phyloP scores from a whole-genome alignment of 2,329 filamentous ascomycete species.

The Xylariales sp. region DNA sequence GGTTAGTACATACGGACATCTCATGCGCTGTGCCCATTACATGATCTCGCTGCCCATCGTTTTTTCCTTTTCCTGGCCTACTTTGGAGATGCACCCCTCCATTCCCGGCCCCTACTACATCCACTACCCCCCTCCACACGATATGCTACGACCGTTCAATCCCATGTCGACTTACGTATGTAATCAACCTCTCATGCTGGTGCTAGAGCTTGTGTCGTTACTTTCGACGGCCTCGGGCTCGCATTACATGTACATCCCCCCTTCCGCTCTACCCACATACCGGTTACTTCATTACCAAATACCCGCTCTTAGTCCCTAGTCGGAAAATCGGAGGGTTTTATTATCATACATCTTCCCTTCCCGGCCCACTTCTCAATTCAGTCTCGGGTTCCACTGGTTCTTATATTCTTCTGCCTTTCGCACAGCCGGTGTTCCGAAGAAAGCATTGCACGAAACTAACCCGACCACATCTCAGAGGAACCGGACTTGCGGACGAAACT shows the following conservation, averaged over 20 bases:
- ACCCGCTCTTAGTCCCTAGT: slow-evolving; percentile 13
- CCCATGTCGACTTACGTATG: slow-evolving; percentile 24
- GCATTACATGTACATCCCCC: slow-evolving; percentile 22
- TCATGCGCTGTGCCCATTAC: not conserved
- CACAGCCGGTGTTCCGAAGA: slow-evolving; percentile 3
- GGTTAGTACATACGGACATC: slow-evolving; percentile 25
- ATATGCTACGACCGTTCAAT: slow-evolving; percentile 23
- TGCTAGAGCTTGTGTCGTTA: slow-evolving; percentile 22
- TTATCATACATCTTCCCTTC: slow-evolving; percentile 12
- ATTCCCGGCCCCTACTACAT: slow-evolving; percentile 18
- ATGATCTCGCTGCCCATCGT: not conserved
- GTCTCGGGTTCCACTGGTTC: slow-evolving; percentile 6
- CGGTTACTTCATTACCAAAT: slow-evolving; percentile 22
- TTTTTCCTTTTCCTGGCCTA: too few relatives aligned
- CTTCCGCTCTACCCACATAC: slow-evolving; percentile 13
- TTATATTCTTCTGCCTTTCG: slow-evolving; percentile 5
- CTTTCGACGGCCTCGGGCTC: slow-evolving; percentile 23
- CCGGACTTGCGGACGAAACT: slow-evolving; percentile 19
- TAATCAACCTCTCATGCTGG: slow-evolving; percentile 27
- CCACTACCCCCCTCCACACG: slow-evolving; percentile 11
- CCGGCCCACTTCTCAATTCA: slow-evolving; percentile 8
- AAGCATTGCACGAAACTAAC: too few relatives aligned
- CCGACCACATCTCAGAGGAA: too few relatives aligned
- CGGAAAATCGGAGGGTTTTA: slow-evolving; percentile 8
- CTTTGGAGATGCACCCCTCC: too few relatives aligned